These are phyloP conservation scores for Chaetomium sp. DNA, from an alignment of 2,329 filamentous ascomycete species.

Conservation along the genomic window DNA sequence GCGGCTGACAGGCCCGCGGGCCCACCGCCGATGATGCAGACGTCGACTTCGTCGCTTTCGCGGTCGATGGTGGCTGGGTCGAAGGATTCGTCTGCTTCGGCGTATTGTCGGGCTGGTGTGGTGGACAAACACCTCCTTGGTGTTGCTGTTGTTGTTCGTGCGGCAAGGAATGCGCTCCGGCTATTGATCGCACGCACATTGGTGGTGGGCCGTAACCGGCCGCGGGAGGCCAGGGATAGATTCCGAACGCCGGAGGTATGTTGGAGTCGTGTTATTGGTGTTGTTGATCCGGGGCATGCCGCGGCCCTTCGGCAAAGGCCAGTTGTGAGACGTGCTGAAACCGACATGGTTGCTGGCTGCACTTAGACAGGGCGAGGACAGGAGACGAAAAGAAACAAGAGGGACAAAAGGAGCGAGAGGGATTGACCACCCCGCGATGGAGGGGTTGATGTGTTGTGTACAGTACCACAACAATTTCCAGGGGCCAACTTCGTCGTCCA, in stretches of 20 bases:
- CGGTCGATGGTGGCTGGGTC: conserved; percentile 67
- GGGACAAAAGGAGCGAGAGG: neutral
- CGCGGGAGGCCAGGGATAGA: conserved; percentile 13
- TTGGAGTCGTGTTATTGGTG: conserved; percentile 9
- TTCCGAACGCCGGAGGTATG: conserved; percentile 10
- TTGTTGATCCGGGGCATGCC: conserved; percentile 5
- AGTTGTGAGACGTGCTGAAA: conserved; percentile 25
- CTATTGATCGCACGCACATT: conserved; percentile 8
- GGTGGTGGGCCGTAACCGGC: conserved; percentile 12
- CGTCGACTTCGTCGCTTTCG: conserved; percentile 89
- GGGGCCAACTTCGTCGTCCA: neutral
- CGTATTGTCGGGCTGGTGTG: conserved; percentile 15
- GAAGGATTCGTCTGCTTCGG: conserved; percentile 47
- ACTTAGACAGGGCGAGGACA: neutral
- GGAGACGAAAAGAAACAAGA: neutral
- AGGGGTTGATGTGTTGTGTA: neutral
- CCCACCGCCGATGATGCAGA: conserved; percentile 95
- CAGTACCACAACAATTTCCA: neutral
- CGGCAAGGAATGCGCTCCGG: neutral
- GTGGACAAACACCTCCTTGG: conserved; percentile 17
- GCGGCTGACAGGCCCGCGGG: conserved; percentile 88
- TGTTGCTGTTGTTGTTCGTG: neutral
- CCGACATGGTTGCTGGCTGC: conserved; percentile 22
- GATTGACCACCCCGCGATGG: conserved; percentile 4
- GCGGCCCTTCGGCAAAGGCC: conserved; percentile 23